phyloP scores from a whole-genome alignment of 139 green algal genomes.

The Chlamydomonas sp. region DNA sequence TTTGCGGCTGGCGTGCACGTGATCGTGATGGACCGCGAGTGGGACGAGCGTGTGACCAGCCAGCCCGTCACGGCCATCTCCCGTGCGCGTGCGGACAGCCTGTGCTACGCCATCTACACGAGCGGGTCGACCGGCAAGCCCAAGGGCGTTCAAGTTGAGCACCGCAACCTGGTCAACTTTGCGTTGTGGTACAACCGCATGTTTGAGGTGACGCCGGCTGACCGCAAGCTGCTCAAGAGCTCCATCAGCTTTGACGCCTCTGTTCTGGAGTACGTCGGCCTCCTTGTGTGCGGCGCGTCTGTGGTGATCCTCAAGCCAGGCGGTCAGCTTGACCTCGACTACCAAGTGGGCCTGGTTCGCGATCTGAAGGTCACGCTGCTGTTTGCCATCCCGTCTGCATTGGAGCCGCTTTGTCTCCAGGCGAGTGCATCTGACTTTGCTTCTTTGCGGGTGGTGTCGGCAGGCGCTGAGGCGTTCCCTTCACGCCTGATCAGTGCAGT shows the following conservation, averaged over 20 bases:
- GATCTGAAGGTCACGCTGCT: too few relatives aligned
- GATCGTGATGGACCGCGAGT: slow-evolving; percentile 3
- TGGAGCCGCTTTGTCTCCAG: too few relatives aligned
- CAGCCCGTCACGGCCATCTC: too few relatives aligned
- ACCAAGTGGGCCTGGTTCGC: too few relatives aligned
- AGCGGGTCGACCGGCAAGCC: neutral
- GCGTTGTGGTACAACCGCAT: too few relatives aligned
- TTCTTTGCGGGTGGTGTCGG: neutral
- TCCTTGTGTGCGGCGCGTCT: neutral
- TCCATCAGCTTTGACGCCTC: slow-evolving; percentile 36
- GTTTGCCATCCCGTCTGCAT: too few relatives aligned
- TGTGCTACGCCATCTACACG: neutral
- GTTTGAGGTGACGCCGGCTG: neutral
- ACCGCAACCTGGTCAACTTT: neutral
- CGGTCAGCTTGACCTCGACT: neutral
- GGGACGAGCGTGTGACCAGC: neutral
- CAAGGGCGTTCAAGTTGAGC: neutral
- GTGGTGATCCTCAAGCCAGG: neutral
- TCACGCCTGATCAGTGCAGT: neutral
- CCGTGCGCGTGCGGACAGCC: too few relatives aligned
- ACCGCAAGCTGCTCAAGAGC: slow-evolving; percentile 8
- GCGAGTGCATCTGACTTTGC: neutral
- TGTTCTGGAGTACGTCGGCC: neutral
- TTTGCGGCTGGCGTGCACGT: neutral
- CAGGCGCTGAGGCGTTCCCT: neutral